Conservation (phyloP, 257 asterid genomes). For the Jacaranda mimosifolia region DNA sequence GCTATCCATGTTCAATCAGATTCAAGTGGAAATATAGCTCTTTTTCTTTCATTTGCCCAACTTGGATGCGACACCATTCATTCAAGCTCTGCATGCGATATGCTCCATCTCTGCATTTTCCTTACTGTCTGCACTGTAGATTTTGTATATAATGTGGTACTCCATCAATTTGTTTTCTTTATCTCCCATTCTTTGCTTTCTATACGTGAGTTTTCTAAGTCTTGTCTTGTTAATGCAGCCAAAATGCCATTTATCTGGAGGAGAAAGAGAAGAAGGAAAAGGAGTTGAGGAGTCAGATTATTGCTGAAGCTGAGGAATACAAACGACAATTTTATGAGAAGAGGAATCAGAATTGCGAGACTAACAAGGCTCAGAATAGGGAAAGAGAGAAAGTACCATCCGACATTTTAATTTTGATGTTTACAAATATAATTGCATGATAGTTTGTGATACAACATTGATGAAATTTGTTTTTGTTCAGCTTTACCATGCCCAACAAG, state of each 20-base stretch:
- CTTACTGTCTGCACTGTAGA: too few species aligned
- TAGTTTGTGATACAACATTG: background rate
- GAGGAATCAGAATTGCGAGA: constrained; percentile 64
- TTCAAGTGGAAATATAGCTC: background rate
- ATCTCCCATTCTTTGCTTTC: background rate
- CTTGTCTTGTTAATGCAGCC: constrained; percentile 46
- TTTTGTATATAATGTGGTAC: background rate
- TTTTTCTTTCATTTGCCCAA: background rate
- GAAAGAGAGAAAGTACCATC: constrained; percentile 79
- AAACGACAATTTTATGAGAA: constrained; percentile 79
- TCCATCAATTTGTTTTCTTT: background rate
- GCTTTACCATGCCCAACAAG: constrained; percentile 78
- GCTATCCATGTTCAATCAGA: background rate
- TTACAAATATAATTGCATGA: background rate
- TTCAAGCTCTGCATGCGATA: too few species aligned
- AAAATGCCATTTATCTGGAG: constrained; percentile 87
- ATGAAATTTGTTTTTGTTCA: constrained; percentile 35
- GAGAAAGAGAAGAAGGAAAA: constrained; percentile 94
- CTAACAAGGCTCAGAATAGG: constrained; percentile 73
- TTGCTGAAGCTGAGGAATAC: constrained; percentile 91
- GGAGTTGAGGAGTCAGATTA: constrained; percentile 79
- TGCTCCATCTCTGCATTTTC: too few species aligned
- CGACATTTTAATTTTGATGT: background rate
- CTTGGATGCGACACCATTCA: background rate
- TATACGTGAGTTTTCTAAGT: constrained; percentile 11